phyloP scores from a whole-genome alignment of 371 early-diverging fungal genomes.

The Coemansia sp. region DNA sequence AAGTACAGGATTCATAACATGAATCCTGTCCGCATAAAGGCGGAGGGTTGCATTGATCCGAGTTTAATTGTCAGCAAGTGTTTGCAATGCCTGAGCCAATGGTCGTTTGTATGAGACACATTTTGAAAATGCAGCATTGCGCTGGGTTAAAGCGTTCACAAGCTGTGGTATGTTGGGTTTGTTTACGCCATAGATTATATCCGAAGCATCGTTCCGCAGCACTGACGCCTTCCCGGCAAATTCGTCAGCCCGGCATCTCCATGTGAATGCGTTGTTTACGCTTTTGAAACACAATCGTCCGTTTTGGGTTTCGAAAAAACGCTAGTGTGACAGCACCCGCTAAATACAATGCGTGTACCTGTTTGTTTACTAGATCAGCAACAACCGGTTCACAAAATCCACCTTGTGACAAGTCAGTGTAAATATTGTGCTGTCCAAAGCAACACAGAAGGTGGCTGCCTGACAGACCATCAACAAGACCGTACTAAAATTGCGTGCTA shows the following conservation, averaged over 20 bases:
- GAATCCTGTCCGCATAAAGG: not conserved
- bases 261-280: not conserved
- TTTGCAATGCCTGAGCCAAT: not conserved
- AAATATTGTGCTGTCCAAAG: not conserved
- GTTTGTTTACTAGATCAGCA: not conserved
- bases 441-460: not conserved
- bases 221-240: not conserved
- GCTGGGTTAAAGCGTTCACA: too few species aligned
- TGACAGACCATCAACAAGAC: not conserved
- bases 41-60: not conserved
- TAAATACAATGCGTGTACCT: not conserved
- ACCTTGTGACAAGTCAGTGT: not conserved
- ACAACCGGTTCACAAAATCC: not conserved
- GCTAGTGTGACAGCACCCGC: not conserved
- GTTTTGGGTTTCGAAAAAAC: not conserved
- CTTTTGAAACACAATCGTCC: not conserved
- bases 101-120: too few species aligned
- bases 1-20: not conserved
- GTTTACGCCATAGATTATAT: too few species aligned
- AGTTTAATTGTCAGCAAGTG: not conserved
- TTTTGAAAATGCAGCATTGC: too few species aligned
- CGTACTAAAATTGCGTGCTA: not conserved
- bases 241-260: not conserved
- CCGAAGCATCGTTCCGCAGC: too few species aligned
- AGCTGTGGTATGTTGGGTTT: too few species aligned